These are phyloP conservation scores for Lactifluus rugatus DNA, from an alignment of 768 basidiomycete genomes.

Conservation along the genomic window DNA sequence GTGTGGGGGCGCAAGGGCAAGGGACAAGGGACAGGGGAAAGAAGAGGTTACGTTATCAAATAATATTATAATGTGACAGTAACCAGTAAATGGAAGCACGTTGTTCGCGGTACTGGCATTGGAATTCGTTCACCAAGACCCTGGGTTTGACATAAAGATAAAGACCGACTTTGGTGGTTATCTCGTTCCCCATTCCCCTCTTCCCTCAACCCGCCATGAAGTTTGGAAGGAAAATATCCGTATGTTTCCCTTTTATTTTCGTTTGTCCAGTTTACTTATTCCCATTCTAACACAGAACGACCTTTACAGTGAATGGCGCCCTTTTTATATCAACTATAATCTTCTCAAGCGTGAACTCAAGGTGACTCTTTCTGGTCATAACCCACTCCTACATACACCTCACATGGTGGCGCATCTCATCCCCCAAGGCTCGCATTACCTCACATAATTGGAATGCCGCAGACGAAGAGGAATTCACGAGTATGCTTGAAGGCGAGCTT, in stretches of 20 bases:
- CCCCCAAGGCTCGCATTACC: constrained; percentile 39
- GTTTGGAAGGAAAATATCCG: constrained; percentile 71
- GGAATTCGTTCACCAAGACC: neutral
- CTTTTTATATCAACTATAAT: constrained; percentile 86
- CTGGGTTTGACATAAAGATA: constrained; percentile 6
- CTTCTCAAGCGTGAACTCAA: constrained; percentile 85
- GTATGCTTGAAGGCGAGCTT: constrained; percentile 72
- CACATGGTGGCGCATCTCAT: neutral
- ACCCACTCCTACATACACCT: neutral
- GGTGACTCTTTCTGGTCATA: constrained; percentile 28
- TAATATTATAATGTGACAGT: too few relatives aligned
- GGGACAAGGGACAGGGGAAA: too few relatives aligned
- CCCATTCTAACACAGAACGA: constrained; percentile 42
- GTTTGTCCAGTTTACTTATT: constrained; percentile 3
- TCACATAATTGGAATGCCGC: constrained; percentile 55
- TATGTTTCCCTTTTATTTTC: constrained; percentile 25
- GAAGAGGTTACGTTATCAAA: neutral
- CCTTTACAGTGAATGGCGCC: constrained; percentile 84
- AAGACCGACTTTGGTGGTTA: neutral
- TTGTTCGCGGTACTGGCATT: neutral
- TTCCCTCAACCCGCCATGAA: constrained; percentile 42
- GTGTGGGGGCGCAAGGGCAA: neutral
- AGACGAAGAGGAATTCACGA: constrained; percentile 78
- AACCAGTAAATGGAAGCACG: constrained; percentile 7
- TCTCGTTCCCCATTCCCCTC: neutral